A percentile compares a stretch with the other conserved stretches of the same genome.
These are phyloP conservation scores for Tricharina praecox DNA, from an alignment of 495 filamentous ascomycete genomes.

Conservation along the genomic window DNA sequence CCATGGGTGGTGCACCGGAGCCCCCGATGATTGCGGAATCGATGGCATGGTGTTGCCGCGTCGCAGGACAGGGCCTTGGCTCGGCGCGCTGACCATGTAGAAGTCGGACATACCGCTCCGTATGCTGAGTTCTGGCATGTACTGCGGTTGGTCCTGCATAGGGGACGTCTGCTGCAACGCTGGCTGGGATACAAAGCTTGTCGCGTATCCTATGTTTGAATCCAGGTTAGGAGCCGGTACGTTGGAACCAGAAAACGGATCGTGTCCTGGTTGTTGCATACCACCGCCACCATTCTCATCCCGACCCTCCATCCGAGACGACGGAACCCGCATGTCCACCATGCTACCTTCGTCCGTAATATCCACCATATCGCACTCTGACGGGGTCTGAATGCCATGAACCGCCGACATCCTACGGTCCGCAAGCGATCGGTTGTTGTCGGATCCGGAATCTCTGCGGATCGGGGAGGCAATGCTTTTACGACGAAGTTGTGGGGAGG, in stretches of 20 bases:
- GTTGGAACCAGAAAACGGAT: neutral
- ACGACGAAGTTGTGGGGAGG: slow-evolving; percentile 14
- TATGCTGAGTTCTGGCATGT: neutral
- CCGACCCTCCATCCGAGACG: neutral
- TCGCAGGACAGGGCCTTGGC: neutral
- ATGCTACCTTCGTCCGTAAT: neutral
- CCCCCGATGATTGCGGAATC: neutral
- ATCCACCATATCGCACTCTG: neutral
- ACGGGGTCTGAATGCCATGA: neutral
- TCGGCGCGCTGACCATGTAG: neutral
- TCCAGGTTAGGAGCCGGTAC: neutral
- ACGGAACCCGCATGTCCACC: slow-evolving; percentile 1
- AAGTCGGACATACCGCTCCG: neutral
- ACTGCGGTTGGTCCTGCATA: neutral
- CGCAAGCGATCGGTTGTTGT: neutral
- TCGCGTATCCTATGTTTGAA: neutral
- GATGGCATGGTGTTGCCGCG: neutral
- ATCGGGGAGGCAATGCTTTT: slow-evolving; percentile 5
- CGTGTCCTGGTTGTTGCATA: neutral
- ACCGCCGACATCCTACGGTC: slow-evolving; percentile 2
- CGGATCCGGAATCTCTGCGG: neutral
- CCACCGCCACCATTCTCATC: neutral
- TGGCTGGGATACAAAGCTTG: neutral
- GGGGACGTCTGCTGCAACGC: neutral
- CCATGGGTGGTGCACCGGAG: neutral